Evolutionary conservation across 2,329 filamentous ascomycete species (phyloP).

Genomic region (Colletotrichum trifolii): DNA sequence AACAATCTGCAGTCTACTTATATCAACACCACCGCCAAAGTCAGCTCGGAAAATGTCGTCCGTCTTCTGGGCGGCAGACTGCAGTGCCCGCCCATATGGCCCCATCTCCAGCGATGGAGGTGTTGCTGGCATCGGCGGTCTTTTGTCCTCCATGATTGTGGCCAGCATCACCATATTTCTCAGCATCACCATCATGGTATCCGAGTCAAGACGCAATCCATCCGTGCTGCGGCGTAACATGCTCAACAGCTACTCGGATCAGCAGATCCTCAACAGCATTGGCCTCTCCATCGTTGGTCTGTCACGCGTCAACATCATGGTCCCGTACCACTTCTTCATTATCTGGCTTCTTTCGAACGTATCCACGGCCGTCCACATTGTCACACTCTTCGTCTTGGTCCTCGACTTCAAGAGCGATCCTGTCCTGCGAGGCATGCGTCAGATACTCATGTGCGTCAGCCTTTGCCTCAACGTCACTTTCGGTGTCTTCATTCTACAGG

Average conservation of each 20-base stretch:
- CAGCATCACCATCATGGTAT: constrained; percentile 66
- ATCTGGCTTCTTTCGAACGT: constrained; percentile 76
- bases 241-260: constrained; percentile 73
- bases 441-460: constrained; percentile 74
- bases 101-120: constrained; percentile 65
- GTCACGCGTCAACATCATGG: constrained; percentile 66
- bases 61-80: constrained; percentile 19
- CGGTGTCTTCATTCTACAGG: constrained; percentile 67
- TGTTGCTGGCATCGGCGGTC: constrained; percentile 67
- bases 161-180: constrained; percentile 67
- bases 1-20: too few species aligned
- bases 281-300: constrained; percentile 74
- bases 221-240: constrained; percentile 71
- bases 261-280: constrained; percentile 76
- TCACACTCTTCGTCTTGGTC: constrained; percentile 72
- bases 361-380: constrained; percentile 73
- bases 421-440: constrained; percentile 74
- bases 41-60: background rate
- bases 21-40: background rate
- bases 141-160: constrained; percentile 75
- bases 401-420: constrained; percentile 75
- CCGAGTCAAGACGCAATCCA: constrained; percentile 59
- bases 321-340: constrained; percentile 77
- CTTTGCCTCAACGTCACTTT: constrained; percentile 67
- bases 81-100: constrained; percentile 41